Evolutionary conservation across 1,139 yeast genomes (phyloP).

Genomic region (Candida buenavistaensis): DNA sequence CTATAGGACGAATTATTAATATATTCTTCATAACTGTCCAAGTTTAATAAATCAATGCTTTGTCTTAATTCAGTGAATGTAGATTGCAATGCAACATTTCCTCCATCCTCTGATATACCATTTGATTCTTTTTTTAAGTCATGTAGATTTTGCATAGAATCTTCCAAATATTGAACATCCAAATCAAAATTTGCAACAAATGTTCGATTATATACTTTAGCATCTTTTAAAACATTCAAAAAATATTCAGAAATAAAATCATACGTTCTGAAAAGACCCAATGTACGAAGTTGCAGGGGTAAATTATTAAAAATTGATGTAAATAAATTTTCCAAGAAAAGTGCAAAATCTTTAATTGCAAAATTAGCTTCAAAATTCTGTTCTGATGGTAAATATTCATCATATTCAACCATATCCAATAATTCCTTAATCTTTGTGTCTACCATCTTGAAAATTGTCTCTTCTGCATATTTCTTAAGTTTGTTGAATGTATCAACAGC

Average conservation of each 20-base stretch:
- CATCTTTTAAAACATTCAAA: constrained; percentile 56
- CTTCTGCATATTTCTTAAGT: constrained; percentile 76
- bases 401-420: constrained; percentile 82
- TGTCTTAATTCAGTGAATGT: constrained; percentile 49
- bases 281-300: constrained; percentile 74
- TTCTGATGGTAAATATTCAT: constrained; percentile 61
- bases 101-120: constrained; percentile 31
- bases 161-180: constrained; percentile 43
- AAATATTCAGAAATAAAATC: constrained; percentile 80
- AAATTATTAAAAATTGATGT: constrained; percentile 82
- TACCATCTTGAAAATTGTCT: constrained; percentile 74
- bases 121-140: constrained; percentile 10
- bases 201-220: constrained; percentile 37
- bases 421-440: constrained; percentile 79
- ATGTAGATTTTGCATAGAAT: constrained; percentile 36
- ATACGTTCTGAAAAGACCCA: constrained; percentile 81
- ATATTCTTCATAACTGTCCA: constrained; percentile 40
- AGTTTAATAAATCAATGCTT: constrained; percentile 41
- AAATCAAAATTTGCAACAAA: constrained; percentile 47
- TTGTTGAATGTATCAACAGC: constrained; percentile 54
- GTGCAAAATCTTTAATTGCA: constrained; percentile 83
- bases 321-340: constrained; percentile 82
- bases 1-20: constrained; percentile 38
- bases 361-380: constrained; percentile 65
- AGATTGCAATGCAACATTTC: constrained; percentile 42